Evolutionary conservation across 2,329 filamentous ascomycete genomes (phyloP).

Genomic region (Claviceps monticola): DNA sequence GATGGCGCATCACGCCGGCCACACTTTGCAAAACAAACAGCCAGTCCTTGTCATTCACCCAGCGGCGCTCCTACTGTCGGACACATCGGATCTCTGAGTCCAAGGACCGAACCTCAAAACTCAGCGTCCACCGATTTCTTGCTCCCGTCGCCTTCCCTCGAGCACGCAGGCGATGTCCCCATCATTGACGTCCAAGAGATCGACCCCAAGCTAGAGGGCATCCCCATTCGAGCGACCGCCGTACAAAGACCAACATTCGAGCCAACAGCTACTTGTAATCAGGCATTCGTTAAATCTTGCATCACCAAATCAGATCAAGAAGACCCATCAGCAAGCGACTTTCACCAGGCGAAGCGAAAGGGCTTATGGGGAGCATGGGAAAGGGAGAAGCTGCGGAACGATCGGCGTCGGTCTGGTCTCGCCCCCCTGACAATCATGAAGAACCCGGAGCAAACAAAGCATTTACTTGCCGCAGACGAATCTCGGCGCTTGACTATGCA

Average conservation of each 20-base stretch:
- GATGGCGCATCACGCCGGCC: conserved; percentile 22
- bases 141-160: conserved; percentile 16
- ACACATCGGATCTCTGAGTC: conserved; percentile 27
- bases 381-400: conserved; percentile 1
- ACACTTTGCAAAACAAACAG: conserved; percentile 14
- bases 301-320: conserved; percentile 16
- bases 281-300: conserved; percentile 18
- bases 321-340: conserved; percentile 10
- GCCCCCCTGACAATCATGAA: conserved; percentile 15
- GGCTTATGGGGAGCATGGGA: conserved; percentile 1
- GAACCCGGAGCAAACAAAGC: conserved; percentile 25
- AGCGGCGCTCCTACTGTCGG: conserved; percentile 21
- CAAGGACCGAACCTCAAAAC: conserved; percentile 28
- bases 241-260: conserved; percentile 37
- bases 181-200: conserved; percentile 45
- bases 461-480: conserved; percentile 33
- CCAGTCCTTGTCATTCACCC: conserved; percentile 22
- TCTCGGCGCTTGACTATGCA: conserved; percentile 43
- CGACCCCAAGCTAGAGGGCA: conserved; percentile 45
- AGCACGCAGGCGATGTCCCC: conserved; percentile 21
- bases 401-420: conserved; percentile 4
- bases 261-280: not conserved
- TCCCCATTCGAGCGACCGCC: conserved; percentile 40
- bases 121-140: conserved; percentile 24
- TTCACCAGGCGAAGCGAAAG: not conserved